Percentiles rank a stretch among this genome's conserved stretches.
phyloP scores from a whole-genome alignment of 2,329 filamentous ascomycete species.

The Penicillium sp. region DNA sequence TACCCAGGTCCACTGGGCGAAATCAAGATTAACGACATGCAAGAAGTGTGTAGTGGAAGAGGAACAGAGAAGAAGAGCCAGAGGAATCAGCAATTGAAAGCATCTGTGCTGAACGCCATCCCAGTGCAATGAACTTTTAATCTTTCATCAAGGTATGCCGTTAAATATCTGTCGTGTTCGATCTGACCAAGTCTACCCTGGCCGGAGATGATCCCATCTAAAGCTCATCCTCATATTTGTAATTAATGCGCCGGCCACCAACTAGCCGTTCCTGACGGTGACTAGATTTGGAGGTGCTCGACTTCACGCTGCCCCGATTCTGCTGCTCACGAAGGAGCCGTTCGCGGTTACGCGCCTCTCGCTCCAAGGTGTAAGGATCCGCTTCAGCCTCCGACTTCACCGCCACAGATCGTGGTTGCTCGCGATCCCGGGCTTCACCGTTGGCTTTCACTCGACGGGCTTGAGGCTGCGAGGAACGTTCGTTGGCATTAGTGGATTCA shows the following conservation, averaged over 20 bases:
- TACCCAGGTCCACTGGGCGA: conserved; percentile 11
- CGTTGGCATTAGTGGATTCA: conserved; percentile 29
- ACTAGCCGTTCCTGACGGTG: conserved; percentile 34
- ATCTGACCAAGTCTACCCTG: not conserved
- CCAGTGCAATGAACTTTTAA: conserved; percentile 9
- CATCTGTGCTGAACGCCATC: conserved; percentile 6
- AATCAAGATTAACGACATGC: conserved; percentile 10
- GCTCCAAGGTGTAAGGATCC: conserved; percentile 74
- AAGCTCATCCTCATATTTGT: conserved; percentile 53
- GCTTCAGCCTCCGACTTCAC: conserved; percentile 44
- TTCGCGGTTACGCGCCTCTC: conserved; percentile 66
- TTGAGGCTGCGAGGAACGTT: conserved; percentile 36
- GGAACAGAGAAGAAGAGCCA: not conserved
- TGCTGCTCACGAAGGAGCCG: conserved; percentile 67
- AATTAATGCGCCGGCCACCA: conserved; percentile 46
- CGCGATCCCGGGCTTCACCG: conserved; percentile 28
- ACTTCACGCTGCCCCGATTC: conserved; percentile 46
- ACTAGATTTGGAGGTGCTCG: conserved; percentile 25
- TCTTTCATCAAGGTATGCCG: not conserved
- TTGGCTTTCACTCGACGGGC: conserved; percentile 40
- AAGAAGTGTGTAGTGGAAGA: conserved; percentile 2
- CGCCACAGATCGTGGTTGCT: conserved; percentile 17
- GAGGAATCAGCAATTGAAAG: not conserved
- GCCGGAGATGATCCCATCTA: not conserved
- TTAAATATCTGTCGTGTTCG: not conserved